Evolutionary conservation across 1,139 yeast genomes (phyloP).

Genomic region (Kurtzmaniella natalensis): DNA sequence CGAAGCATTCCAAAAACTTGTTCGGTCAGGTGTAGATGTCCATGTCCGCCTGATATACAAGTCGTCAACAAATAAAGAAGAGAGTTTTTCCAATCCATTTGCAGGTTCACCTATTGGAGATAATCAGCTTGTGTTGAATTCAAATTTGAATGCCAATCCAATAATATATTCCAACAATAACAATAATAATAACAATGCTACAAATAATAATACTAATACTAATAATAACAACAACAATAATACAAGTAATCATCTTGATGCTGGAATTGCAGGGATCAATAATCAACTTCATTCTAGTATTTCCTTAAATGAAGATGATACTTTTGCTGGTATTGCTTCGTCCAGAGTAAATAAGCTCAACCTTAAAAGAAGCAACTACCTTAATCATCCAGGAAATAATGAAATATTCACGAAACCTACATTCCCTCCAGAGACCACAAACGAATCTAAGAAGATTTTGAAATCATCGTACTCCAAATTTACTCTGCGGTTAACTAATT

Average conservation of each 20-base stretch:
- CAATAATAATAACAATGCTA: not conserved
- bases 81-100: conserved; percentile 23
- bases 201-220: conserved; percentile 1
- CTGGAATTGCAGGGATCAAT: conserved; percentile 7
- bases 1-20: conserved; percentile 79
- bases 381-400: conserved; percentile 9
- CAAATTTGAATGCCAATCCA: not conserved
- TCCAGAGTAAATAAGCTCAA: conserved; percentile 10
- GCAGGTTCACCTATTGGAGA: conserved; percentile 9
- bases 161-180: too few species aligned
- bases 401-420: conserved; percentile 29
- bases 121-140: not conserved
- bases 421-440: conserved; percentile 18
- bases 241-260: conserved; percentile 17
- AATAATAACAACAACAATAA: conserved; percentile 8
- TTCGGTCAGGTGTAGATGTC: conserved; percentile 67
- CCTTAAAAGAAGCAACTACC: conserved; percentile 3
- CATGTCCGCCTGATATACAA: conserved; percentile 59
- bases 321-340: conserved; percentile 12
- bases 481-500: conserved; percentile 30
- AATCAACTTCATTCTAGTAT: not conserved
- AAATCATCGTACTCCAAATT: conserved; percentile 38
- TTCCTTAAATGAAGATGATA: conserved; percentile 17
- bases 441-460: conserved; percentile 6
- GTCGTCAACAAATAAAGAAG: conserved; percentile 8